phyloP scores from a whole-genome alignment of 2,329 filamentous ascomycete genomes.

The Hirsutella rhossiliensis region DNA sequence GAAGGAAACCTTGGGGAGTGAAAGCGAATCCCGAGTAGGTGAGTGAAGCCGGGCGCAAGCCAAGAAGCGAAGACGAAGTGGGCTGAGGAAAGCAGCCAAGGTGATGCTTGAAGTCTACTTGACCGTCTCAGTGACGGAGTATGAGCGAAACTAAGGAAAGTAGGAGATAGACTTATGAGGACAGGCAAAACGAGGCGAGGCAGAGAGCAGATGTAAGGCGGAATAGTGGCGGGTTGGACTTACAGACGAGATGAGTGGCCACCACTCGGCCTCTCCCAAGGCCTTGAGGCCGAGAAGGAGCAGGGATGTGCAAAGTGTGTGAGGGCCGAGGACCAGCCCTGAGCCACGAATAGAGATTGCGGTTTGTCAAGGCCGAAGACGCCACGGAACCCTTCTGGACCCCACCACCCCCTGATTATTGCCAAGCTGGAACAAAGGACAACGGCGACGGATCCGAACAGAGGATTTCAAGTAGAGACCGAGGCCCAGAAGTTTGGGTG shows the following conservation, averaged over 20 bases:
- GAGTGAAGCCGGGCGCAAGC: neutral
- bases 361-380: neutral
- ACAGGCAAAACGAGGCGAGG: neutral
- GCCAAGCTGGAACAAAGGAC: neutral
- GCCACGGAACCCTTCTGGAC: neutral
- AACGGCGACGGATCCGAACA: neutral
- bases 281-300: neutral
- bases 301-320: neutral
- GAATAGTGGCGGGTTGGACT: neutral
- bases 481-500: neutral
- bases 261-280: conserved; percentile 7
- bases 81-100: neutral
- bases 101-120: neutral
- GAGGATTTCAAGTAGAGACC: neutral
- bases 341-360: neutral
- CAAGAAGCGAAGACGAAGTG: neutral
- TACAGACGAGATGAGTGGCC: conserved; percentile 3
- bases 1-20: too few relatives aligned
- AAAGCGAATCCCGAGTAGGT: too few relatives aligned
- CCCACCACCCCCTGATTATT: neutral
- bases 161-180: neutral
- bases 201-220: neutral
- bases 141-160: neutral
- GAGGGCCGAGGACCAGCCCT: neutral
- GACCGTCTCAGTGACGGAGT: neutral